phyloP scores from a whole-genome alignment of 108 stramenopile genomes.

The Nannochloropsis salina region DNA sequence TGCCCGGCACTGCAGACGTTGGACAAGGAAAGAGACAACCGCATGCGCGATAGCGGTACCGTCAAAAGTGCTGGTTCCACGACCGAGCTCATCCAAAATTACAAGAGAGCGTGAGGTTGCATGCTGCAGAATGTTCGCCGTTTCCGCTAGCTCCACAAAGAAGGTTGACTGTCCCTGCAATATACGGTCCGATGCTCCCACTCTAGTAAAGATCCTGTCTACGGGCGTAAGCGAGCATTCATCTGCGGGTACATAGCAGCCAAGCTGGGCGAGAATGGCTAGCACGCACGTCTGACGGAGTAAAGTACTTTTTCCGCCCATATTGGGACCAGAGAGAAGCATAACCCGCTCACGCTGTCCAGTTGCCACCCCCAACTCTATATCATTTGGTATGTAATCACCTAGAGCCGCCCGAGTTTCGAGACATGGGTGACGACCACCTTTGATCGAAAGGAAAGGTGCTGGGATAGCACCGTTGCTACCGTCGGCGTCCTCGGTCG shows the following conservation, averaged over 20 bases:
- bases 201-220: slow-evolving; percentile 95
- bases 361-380: slow-evolving; percentile 47
- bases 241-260: slow-evolving; percentile 96
- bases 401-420: slow-evolving; percentile 55
- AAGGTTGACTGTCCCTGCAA: slow-evolving; percentile 96
- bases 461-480: background rate
- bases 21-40: slow-evolving; percentile 76
- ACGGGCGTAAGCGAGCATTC: slow-evolving; percentile 76
- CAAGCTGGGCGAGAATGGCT: slow-evolving; percentile 90
- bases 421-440: slow-evolving; percentile 91
- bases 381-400: slow-evolving; percentile 91
- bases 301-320: slow-evolving; percentile 94
- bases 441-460: slow-evolving; percentile 62
- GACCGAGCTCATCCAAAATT: slow-evolving; percentile 97
- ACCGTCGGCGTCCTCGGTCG: slow-evolving; percentile 21
- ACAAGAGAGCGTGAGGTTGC: slow-evolving; percentile 85
- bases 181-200: slow-evolving; percentile 98
- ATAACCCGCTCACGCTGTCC: slow-evolving; percentile 56
- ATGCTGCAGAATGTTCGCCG: slow-evolving; percentile 86
- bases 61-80: slow-evolving; percentile 95
- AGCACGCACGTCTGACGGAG: slow-evolving; percentile 94
- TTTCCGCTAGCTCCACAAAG: slow-evolving; percentile 97
- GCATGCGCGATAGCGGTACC: slow-evolving; percentile 99
- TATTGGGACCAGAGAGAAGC: slow-evolving; percentile 91
- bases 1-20: slow-evolving; percentile 70